Percentiles rank a stretch among this genome's conserved stretches.
These are phyloP conservation scores for Entomortierella lignicola DNA, from an alignment of 192 early-diverging fungal genomes.

Conservation along the genomic window DNA sequence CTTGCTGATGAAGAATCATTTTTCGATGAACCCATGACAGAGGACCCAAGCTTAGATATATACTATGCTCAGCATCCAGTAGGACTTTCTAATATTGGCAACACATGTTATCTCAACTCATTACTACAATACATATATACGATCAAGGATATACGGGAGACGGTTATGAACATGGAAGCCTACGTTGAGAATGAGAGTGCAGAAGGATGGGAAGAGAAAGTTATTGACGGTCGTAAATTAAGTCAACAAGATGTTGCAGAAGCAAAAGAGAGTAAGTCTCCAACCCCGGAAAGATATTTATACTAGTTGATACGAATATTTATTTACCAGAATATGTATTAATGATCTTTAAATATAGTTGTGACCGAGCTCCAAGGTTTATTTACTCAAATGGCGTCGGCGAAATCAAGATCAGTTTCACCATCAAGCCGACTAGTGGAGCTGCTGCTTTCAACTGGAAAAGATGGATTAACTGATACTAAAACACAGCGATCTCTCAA, in stretches of 20 bases:
- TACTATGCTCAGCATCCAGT: constrained; percentile 66
- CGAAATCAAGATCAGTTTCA: constrained; percentile 12
- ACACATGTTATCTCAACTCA: constrained; percentile 92
- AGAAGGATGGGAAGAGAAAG: constrained; percentile 51
- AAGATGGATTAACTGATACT: not conserved
- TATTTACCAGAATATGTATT: too few relatives aligned
- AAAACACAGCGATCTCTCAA: not conserved
- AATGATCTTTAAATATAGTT: constrained; percentile 7
- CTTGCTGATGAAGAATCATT: not conserved
- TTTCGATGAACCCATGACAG: not conserved
- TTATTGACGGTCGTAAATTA: constrained; percentile 61
- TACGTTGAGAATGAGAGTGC: constrained; percentile 52
- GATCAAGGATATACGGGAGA: constrained; percentile 67
- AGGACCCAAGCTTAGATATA: constrained; percentile 30
- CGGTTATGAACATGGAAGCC: constrained; percentile 67
- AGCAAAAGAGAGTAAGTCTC: constrained; percentile 64
- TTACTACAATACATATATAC: constrained; percentile 83
- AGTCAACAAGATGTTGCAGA: constrained; percentile 54
- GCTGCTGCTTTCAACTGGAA: constrained; percentile 51
- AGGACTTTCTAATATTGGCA: constrained; percentile 85
- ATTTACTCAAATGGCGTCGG: constrained; percentile 21
- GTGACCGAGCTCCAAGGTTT: constrained; percentile 33
- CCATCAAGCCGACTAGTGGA: constrained; percentile 39
- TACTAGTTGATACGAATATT: too few relatives aligned
- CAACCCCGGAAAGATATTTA: not conserved